These are phyloP conservation scores for Euphorbia peplus DNA, from an alignment of 345 rosid species.

Conservation along the genomic window DNA sequence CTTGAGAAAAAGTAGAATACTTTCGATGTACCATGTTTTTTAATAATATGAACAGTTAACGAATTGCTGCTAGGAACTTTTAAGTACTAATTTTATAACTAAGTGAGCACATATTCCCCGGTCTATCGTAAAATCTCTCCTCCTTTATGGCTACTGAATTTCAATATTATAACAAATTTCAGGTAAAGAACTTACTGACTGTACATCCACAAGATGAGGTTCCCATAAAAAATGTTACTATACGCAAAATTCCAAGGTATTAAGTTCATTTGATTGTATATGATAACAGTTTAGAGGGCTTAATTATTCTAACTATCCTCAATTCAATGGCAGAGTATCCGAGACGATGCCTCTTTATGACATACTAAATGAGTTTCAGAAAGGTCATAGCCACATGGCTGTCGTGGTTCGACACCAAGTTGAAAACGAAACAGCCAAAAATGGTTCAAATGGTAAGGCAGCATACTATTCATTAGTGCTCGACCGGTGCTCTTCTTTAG, in stretches of 20 bases:
- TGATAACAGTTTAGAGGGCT: too few relatives aligned
- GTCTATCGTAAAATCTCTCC: too few relatives aligned
- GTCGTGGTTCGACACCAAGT: conserved; percentile 81
- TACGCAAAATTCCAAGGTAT: conserved; percentile 89
- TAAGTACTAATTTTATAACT: too few relatives aligned
- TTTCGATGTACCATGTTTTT: too few relatives aligned
- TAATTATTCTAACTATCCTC: too few relatives aligned
- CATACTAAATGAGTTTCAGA: conserved; percentile 95
- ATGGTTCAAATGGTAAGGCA: conserved; percentile 13
- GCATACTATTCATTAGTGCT: too few relatives aligned
- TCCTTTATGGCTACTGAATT: too few relatives aligned
- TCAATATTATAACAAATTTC: too few relatives aligned
- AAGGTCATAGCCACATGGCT: conserved; percentile 99
- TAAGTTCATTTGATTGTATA: not conserved
- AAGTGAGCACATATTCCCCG: too few relatives aligned
- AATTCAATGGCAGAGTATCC: not conserved
- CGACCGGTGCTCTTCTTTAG: not conserved
- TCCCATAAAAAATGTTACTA: conserved; percentile 79
- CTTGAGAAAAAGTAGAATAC: too few relatives aligned
- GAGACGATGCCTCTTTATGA: conserved; percentile 87
- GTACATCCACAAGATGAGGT: conserved; percentile 74
- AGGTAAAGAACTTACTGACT: conserved; percentile 87
- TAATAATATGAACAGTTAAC: too few relatives aligned
- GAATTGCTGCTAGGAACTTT: too few relatives aligned
- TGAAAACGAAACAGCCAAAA: conserved; percentile 40